Evolutionary conservation across 192 early-diverging fungal genomes (phyloP), one percentile per base, ranked within the genome.

Genomic region (Phycomyces blakesleeanus): DNA sequence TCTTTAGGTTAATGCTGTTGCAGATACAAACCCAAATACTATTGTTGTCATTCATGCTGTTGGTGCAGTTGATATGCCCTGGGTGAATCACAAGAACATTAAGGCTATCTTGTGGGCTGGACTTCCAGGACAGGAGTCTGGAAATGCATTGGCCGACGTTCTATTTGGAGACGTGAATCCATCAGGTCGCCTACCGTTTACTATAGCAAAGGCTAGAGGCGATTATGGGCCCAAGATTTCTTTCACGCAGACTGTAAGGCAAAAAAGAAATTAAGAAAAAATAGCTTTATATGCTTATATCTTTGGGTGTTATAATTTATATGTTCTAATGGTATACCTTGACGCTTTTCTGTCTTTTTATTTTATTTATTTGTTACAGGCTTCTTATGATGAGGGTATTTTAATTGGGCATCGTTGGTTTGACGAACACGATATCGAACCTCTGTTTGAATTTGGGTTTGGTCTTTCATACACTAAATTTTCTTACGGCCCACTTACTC

Each of bases 151-250:
- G 49, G 87, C 87, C 42, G 85, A 89, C 55, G 76, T 89, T 18
- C 66, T 89, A 3, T 89, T 87, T 63, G 85, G 87, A n/a, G 65
- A 81, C 38, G 76, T 87, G 49, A 88, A 85, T 60, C 87, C 87
- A 10, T 81, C 80, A 8, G 73, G 68, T 16, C 66, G 83, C 16
- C 74, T 89, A 11, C 87, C 87, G n/a, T 88, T 86, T 67, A 88
- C 84, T 22, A 83, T 88, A 67, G 68, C 38, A 20, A 68, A 74
- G 27, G 22, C 60, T 16, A 25, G n/a, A 11, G 26, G 40, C 5
- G 79, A 87, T 29, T 87, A 88, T 51, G 53, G 68, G 20, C 68
- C 55, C 26, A 37, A 38, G 14, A 60, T 51, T 27, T 55, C 26
- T 27, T 14, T 29, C 6, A 41, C 29, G 10, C 18, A 39, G 25